phyloP scores from a whole-genome alignment of 345 rosid species.

The Draba incana region DNA sequence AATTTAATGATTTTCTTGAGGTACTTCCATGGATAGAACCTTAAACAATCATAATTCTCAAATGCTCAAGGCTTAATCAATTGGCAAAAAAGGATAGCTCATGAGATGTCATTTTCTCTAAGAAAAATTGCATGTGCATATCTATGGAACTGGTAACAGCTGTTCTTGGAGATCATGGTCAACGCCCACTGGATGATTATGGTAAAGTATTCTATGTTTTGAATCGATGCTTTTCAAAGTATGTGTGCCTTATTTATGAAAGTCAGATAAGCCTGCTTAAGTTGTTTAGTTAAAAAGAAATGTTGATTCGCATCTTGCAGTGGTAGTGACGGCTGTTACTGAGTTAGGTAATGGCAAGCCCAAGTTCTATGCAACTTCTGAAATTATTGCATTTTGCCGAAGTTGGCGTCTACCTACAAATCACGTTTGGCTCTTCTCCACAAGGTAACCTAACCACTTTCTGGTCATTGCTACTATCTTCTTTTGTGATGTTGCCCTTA shows the following conservation, averaged over 20 bases:
- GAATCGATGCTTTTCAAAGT: slow-evolving; percentile 11
- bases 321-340: slow-evolving; percentile 93
- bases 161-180: slow-evolving; percentile 98
- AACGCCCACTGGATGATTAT: slow-evolving; percentile 85
- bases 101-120: slow-evolving; percentile 35
- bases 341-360: slow-evolving; percentile 92
- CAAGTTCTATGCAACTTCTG: slow-evolving; percentile 91
- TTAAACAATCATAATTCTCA: slow-evolving; percentile 14
- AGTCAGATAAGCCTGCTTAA: slow-evolving; percentile 17
- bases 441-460: slow-evolving; percentile 59
- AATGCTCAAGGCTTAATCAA: slow-evolving; percentile 13
- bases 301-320: slow-evolving; percentile 48
- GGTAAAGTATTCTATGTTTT: slow-evolving; percentile 46
- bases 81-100: slow-evolving; percentile 18
- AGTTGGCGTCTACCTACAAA: slow-evolving; percentile 92
- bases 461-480: background rate
- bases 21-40: slow-evolving; percentile 42
- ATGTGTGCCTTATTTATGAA: background rate
- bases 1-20: slow-evolving; percentile 90
- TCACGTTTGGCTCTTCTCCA: slow-evolving; percentile 91
- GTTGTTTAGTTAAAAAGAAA: slow-evolving; percentile 16
- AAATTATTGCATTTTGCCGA: slow-evolving; percentile 82
- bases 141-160: slow-evolving; percentile 99
- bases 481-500: slow-evolving; percentile 13
- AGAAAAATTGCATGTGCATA: slow-evolving; percentile 79